Percentiles rank a stretch among this genome's conserved stretches.
Evolutionary conservation across 2,329 filamentous ascomycete species (phyloP).

Genomic region (Stromatinia cepivora): DNA sequence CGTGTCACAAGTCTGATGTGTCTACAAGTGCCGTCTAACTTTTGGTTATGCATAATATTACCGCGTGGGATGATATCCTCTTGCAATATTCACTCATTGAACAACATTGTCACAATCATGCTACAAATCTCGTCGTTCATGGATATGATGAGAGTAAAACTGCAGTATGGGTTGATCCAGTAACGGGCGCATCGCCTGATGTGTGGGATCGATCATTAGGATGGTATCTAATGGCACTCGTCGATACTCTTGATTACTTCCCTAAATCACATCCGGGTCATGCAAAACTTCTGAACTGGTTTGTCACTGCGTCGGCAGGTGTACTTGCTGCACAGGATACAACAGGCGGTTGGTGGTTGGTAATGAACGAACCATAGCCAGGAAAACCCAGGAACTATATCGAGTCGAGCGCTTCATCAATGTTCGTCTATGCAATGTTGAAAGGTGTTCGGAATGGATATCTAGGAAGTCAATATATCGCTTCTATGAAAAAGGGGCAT

Average conservation of each 20-base stretch:
- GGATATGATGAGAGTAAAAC: slow-evolving; percentile 43
- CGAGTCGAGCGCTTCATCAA: slow-evolving; percentile 10
- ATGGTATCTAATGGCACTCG: slow-evolving; percentile 44
- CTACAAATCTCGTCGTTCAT: slow-evolving; percentile 40
- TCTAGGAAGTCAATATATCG: slow-evolving; percentile 23
- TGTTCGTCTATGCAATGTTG: slow-evolving; percentile 18
- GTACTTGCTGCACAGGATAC: slow-evolving; percentile 14
- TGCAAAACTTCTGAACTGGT: slow-evolving; percentile 1
- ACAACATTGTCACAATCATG: slow-evolving; percentile 30
- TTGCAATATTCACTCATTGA: slow-evolving; percentile 37
- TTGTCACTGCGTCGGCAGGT: slow-evolving; percentile 9
- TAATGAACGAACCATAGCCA: slow-evolving; percentile 20
- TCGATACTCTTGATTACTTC: slow-evolving; percentile 42
- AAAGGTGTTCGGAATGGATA: slow-evolving; percentile 18
- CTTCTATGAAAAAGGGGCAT: slow-evolving; percentile 31
- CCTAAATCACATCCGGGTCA: slow-evolving; percentile 28
- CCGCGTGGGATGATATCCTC: slow-evolving; percentile 39
- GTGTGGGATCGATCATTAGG: slow-evolving; percentile 45
- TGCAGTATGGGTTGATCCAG: slow-evolving; percentile 42
- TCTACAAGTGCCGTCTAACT: not conserved
- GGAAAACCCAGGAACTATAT: slow-evolving; percentile 19
- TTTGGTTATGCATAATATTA: not conserved
- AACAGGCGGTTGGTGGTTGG: slow-evolving; percentile 18
- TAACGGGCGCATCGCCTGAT: slow-evolving; percentile 43
- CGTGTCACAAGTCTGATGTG: not conserved